phyloP scores from a whole-genome alignment of 768 basidiomycete genomes.

The Kwoniella newhampshirensis region DNA sequence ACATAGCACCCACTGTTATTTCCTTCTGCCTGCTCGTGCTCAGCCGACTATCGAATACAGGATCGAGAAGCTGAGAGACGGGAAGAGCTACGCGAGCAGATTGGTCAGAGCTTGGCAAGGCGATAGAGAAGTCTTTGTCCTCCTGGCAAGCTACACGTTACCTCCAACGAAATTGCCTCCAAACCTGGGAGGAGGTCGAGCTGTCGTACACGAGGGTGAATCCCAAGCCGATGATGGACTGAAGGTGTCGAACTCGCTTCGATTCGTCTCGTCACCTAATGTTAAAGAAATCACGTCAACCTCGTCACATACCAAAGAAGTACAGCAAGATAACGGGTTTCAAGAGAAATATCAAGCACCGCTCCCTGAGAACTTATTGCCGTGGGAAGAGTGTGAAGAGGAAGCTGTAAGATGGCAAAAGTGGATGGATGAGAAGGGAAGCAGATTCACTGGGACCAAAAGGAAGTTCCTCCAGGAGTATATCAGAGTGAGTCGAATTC shows the following conservation, averaged over 20 bases:
- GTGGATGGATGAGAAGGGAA: slow-evolving; percentile 26
- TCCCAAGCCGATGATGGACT: not conserved
- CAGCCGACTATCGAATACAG: slow-evolving; percentile 40
- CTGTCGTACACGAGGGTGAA: not conserved
- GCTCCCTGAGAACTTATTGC: slow-evolving; percentile 35
- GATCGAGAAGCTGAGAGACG: slow-evolving; percentile 49
- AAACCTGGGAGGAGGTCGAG: not conserved
- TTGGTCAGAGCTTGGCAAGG: slow-evolving; percentile 49
- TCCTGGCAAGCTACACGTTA: slow-evolving; percentile 46
- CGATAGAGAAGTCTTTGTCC: slow-evolving; percentile 45
- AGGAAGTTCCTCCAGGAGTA: slow-evolving; percentile 37
- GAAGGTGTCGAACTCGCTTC: slow-evolving; percentile 27
- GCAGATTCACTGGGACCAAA: slow-evolving; percentile 15
- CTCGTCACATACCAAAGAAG: not conserved
- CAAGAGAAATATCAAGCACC: slow-evolving; percentile 22
- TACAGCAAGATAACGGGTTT: slow-evolving; percentile 3
- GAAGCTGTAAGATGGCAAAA: slow-evolving; percentile 46
- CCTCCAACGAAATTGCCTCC: slow-evolving; percentile 15
- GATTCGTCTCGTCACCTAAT: slow-evolving; percentile 19
- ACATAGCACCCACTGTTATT: slow-evolving; percentile 50
- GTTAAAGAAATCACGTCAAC: not conserved
- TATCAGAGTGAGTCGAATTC: slow-evolving; percentile 33
- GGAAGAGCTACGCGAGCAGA: slow-evolving; percentile 41
- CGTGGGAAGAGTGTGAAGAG: slow-evolving; percentile 41
- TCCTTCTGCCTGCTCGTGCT: slow-evolving; percentile 42